Base-by-base conservation (phyloP, 192 early-diverging fungal species). In the Podila clonocystis region DNA sequence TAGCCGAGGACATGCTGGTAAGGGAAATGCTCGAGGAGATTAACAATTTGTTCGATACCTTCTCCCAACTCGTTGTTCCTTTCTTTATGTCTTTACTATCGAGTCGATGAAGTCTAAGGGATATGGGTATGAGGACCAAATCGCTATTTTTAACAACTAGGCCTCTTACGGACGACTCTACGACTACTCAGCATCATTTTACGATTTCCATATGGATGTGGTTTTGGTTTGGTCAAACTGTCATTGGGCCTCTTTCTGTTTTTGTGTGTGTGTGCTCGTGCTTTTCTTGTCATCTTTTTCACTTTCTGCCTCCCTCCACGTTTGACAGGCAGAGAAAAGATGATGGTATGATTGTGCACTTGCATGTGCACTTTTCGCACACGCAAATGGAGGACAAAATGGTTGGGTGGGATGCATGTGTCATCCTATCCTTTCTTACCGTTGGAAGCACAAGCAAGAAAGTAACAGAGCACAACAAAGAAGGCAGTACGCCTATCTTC, bases 1-100 rank as follows among this genome's bases (percentile, higher is more conserved):
- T 86, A 33, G 45, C 68, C 15, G 76, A 72, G 17, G 76, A 79
- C 50, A 36, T 68, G n/a, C 20, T 79, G 55, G 85, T 86, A 83
- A 75, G 30, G 28, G 28, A 11, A 12, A 61, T 2, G 3, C 59
- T 5, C 20, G 30, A 33, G 59, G 29, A 30, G 0, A 61, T 58
- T 7, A 24, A 55, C 52, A 24, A 55, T 2, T 36, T 1, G 34
- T 11, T 36, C 34, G 34, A 36, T 9, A 36, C 0, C 34, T 5
- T 31, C 31, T 8, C 9, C 34, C 34, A 36, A 9, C 34, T 58
- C 26, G 31, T 61, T 34, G 29, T 22, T 61, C 26, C 24, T 17
- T 15, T 59, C 50, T 48, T 66, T 34, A 33, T 6, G 33, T 0
- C 34, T 62, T 11, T 63, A 29, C 8, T 65, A 58, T 49, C 30